Evolutionary conservation across 768 basidiomycete species (phyloP).

Genomic region (Boletus sp.): DNA sequence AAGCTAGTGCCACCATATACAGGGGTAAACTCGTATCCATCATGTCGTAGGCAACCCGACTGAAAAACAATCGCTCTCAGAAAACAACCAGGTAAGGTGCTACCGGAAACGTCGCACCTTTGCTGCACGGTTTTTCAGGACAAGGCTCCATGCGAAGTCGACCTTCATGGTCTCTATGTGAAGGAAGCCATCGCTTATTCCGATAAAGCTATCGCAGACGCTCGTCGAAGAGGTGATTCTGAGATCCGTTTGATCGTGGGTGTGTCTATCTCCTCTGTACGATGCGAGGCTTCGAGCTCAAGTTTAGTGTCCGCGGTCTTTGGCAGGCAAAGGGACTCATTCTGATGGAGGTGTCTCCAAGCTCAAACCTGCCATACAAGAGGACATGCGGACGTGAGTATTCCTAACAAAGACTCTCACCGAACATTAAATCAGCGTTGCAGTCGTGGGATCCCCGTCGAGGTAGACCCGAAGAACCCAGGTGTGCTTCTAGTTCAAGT

Average conservation of each 20-base stretch:
- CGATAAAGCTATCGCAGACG: slow-evolving; percentile 65
- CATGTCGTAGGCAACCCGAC: background rate
- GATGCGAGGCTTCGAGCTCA: background rate
- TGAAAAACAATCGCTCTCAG: slow-evolving; percentile 33
- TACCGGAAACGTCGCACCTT: background rate
- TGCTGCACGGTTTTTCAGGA: slow-evolving; percentile 39
- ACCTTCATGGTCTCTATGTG: slow-evolving; percentile 90
- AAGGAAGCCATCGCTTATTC: slow-evolving; percentile 82
- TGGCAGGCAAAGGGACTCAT: slow-evolving; percentile 83
- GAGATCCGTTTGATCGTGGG: slow-evolving; percentile 85
- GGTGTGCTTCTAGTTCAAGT: slow-evolving; percentile 79
- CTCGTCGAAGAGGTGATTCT: slow-evolving; percentile 55
- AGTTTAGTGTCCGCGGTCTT: background rate
- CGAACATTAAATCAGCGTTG: background rate
- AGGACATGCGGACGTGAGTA: slow-evolving; percentile 70
- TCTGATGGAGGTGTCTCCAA: slow-evolving; percentile 74
- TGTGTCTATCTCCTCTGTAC: slow-evolving; percentile 33
- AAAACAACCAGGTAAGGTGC: slow-evolving; percentile 65
- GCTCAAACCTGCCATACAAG: slow-evolving; percentile 87
- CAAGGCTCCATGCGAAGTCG: slow-evolving; percentile 68
- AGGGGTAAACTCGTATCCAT: slow-evolving; percentile 37
- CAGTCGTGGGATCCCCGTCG: slow-evolving; percentile 69
- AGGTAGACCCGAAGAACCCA: slow-evolving; percentile 74
- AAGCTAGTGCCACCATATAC: slow-evolving; percentile 88
- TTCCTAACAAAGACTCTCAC: background rate